Evolutionary conservation across 2,329 filamentous ascomycete genomes (phyloP).

Genomic region (Teratosphaeria pseudoeucalypti): DNA sequence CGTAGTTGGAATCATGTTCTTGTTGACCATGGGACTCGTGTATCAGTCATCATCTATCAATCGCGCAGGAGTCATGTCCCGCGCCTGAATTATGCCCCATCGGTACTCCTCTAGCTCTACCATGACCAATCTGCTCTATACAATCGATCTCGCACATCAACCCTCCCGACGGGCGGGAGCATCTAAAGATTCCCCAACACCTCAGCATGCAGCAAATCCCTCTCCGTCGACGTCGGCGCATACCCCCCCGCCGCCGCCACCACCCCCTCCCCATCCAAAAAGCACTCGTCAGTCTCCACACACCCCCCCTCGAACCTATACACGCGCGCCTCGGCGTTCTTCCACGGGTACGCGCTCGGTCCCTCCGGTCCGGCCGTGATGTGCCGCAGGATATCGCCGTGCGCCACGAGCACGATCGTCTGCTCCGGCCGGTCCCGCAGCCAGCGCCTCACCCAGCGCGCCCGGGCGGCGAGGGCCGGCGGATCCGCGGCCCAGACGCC

Average conservation of each 20-base stretch:
- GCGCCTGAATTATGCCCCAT: no score
- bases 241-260: constrained; percentile 24
- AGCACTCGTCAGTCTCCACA: constrained; percentile 19
- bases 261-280: constrained; percentile 15
- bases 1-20: no score
- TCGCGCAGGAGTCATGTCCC: background rate
- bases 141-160: background rate
- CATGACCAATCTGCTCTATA: background rate
- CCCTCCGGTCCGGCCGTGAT: constrained; percentile 16
- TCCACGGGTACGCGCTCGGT: constrained; percentile 19
- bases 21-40: no score
- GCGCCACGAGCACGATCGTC: constrained; percentile 24
- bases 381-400: constrained; percentile 23
- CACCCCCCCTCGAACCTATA: constrained; percentile 18
- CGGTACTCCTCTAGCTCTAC: background rate
- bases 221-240: constrained; percentile 19
- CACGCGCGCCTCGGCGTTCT: constrained; percentile 21
- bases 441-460: constrained; percentile 21
- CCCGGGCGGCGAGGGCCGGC: constrained; percentile 13
- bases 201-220: constrained; percentile 8
- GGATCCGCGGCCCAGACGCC: constrained; percentile 19
- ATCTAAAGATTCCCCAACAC: background rate
- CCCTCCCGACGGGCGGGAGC: background rate
- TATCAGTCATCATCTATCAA: background rate
- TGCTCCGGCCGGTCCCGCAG: constrained; percentile 22